A percentile compares a stretch with the other conserved stretches of the same genome.
Conservation (phyloP, 306 rosid genomes). For the Quillaja saponaria region DNA sequence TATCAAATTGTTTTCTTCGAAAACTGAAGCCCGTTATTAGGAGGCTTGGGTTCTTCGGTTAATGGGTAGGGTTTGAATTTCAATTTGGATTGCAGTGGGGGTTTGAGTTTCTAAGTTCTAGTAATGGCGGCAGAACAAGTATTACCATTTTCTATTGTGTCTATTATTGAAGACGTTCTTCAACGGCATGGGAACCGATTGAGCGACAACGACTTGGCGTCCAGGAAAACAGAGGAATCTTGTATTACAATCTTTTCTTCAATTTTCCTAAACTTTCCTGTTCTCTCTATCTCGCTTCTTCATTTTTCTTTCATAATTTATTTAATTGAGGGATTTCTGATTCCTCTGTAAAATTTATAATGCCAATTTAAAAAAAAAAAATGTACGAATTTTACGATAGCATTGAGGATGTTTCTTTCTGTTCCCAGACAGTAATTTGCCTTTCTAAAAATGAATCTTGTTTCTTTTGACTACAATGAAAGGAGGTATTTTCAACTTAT, state of each 20-base stretch:
- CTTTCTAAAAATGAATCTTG: too few relatives aligned
- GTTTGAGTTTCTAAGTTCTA: slow-evolving; percentile 19
- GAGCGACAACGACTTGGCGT: slow-evolving; percentile 45
- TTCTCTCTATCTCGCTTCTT: slow-evolving; percentile 1
- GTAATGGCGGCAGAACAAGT: slow-evolving; percentile 61
- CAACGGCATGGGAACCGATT: slow-evolving; percentile 48
- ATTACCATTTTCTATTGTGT: slow-evolving; percentile 62
- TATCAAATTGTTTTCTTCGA: slow-evolving; percentile 11
- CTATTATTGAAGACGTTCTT: slow-evolving; percentile 81
- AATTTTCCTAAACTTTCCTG: background rate
- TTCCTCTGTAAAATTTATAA: background rate
- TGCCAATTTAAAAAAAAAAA: too few relatives aligned
- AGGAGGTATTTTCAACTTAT: too few relatives aligned
- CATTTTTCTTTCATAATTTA: background rate
- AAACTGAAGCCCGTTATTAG: slow-evolving; percentile 13
- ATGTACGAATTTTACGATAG: too few relatives aligned
- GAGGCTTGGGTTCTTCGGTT: slow-evolving; percentile 9
- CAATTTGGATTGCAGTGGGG: slow-evolving; percentile 9
- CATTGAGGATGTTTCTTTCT: too few relatives aligned
- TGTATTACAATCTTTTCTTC: slow-evolving; percentile 43
- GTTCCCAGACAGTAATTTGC: too few relatives aligned
- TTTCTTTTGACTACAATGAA: too few relatives aligned
- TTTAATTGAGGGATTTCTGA: background rate
- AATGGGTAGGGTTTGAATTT: slow-evolving; percentile 29
- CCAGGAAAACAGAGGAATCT: slow-evolving; percentile 73